These are phyloP conservation scores for Xylaria sp. DNA, from an alignment of 2,329 filamentous ascomycete genomes.

Conservation along the genomic window DNA sequence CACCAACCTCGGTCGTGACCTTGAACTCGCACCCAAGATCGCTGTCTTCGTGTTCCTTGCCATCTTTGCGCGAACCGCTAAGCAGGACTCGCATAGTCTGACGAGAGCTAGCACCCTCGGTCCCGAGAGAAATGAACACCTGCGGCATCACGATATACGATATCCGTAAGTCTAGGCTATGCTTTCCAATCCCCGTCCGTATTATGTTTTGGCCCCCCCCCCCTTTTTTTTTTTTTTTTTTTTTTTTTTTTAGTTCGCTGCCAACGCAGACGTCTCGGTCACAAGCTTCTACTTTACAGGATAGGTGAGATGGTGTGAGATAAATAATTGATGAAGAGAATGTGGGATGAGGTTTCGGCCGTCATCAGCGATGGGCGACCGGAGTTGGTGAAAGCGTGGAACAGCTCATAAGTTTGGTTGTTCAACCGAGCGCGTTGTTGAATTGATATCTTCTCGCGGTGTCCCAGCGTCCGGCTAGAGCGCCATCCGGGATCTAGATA, in stretches of 20 bases:
- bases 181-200: no score
- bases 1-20: constrained; percentile 1
- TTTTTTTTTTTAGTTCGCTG: no score
- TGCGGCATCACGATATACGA: neutral
- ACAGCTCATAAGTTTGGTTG: neutral
- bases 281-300: neutral
- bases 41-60: neutral
- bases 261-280: neutral
- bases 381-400: neutral
- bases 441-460: no score
- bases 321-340: neutral
- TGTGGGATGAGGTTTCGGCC: neutral
- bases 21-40: neutral
- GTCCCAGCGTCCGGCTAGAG: no score
- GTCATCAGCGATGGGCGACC: neutral
- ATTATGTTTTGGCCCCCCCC: no score
- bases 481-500: no score
- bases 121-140: neutral
- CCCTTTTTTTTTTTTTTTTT: no score
- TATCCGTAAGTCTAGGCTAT: neutral
- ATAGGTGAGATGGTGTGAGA: constrained; percentile 1
- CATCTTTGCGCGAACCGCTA: neutral
- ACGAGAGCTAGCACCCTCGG: neutral
- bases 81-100: neutral
- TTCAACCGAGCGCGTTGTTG: no score